Conservation (phyloP, 2,329 filamentous ascomycete species). For the Fusarium palustre region DNA sequence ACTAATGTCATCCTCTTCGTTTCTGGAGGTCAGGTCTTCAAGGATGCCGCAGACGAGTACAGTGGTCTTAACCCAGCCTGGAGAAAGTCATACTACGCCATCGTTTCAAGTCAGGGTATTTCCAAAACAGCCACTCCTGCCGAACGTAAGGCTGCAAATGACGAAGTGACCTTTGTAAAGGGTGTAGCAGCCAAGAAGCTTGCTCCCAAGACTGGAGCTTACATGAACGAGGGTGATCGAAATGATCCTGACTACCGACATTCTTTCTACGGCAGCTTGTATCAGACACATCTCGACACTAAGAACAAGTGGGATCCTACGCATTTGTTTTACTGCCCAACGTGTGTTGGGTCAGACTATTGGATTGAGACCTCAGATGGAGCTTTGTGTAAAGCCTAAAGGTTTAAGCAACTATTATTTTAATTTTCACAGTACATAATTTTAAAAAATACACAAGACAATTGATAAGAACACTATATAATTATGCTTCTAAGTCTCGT, state of each 20-base stretch:
- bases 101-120: slow-evolving; percentile 3
- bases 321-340: slow-evolving; percentile 33
- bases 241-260: slow-evolving; percentile 28
- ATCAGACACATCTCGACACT: slow-evolving; percentile 4
- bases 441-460: neutral
- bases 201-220: slow-evolving; percentile 21
- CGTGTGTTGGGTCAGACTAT: slow-evolving; percentile 29
- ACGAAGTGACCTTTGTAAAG: slow-evolving; percentile 24
- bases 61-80: slow-evolving; percentile 14
- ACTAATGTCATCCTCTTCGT: slow-evolving; percentile 25
- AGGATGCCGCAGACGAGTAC: slow-evolving; percentile 20
- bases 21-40: slow-evolving; percentile 31
- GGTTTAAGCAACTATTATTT: neutral
- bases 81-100: slow-evolving; percentile 26
- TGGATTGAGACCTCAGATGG: slow-evolving; percentile 24
- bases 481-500: neutral
- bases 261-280: slow-evolving; percentile 20
- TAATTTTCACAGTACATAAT: neutral
- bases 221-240: slow-evolving; percentile 34
- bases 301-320: slow-evolving; percentile 34
- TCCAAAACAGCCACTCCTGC: neutral
- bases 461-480: neutral
- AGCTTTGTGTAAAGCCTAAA: slow-evolving; percentile 8
- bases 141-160: slow-evolving; percentile 15
- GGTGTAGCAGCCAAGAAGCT: slow-evolving; percentile 28